These are phyloP conservation scores for Luffa aegyptiaca DNA, from an alignment of 306 rosid genomes.

Conservation along the genomic window DNA sequence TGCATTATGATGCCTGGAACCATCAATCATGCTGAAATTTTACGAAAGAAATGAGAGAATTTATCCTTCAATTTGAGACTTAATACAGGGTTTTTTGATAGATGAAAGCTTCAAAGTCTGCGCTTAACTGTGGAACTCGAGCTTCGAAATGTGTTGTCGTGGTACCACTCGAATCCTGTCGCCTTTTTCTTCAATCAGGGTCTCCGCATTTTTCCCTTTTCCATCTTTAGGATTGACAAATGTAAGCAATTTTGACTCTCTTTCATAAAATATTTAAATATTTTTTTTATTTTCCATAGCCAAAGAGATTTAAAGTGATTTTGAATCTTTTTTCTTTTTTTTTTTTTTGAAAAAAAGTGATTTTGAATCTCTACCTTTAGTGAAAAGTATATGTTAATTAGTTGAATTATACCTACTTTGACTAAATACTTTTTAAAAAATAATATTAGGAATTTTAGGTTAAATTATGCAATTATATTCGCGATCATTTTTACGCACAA, in stretches of 20 bases:
- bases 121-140: neutral
- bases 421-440: no score
- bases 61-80: neutral
- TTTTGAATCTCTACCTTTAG: no score
- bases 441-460: no score
- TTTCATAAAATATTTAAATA: neutral
- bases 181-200: neutral
- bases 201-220: neutral
- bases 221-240: neutral
- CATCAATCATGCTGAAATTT: slow-evolving; percentile 75
- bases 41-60: neutral
- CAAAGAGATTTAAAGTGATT: no score
- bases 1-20: slow-evolving; percentile 52
- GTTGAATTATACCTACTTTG: no score
- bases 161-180: neutral
- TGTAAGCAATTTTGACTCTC: neutral
- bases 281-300: no score
- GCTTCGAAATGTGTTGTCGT: neutral
- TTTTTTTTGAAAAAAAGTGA: no score
- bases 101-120: neutral
- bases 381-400: no score
- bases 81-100: neutral
- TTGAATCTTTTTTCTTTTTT: no score
- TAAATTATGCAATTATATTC: no score
- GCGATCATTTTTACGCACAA: no score